Evolutionary conservation across 352 stramenopile genomes (phyloP).

Genomic region (Phytophthora foliorum): DNA sequence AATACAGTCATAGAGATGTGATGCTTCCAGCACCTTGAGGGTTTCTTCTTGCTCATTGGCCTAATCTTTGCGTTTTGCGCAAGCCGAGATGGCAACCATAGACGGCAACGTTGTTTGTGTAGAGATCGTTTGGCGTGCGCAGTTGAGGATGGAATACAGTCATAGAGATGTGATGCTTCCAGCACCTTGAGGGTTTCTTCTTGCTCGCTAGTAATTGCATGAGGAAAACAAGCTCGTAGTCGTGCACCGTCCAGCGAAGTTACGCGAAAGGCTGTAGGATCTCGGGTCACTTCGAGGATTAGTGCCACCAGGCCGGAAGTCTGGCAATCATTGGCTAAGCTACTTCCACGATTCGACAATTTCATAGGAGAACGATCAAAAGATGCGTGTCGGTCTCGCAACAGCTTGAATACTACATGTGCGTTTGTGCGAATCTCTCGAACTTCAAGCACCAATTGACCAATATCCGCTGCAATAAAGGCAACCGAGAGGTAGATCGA

Average conservation of each 20-base stretch:
- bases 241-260: background rate
- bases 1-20: background rate
- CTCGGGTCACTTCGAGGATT: constrained; percentile 7
- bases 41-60: background rate
- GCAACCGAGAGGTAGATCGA: constrained; percentile 6
- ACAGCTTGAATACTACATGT: background rate
- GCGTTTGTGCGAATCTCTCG: constrained; percentile 14
- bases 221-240: constrained; percentile 6
- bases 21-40: background rate
- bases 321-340: background rate
- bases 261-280: constrained; percentile 10
- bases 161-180: background rate
- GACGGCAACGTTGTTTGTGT: background rate
- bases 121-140: background rate
- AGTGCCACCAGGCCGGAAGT: background rate
- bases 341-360: background rate
- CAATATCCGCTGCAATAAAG: constrained; percentile 9
- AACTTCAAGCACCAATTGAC: constrained; percentile 12
- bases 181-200: background rate
- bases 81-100: background rate
- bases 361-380: background rate
- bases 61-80: too few species aligned
- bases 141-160: background rate
- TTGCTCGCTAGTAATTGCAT: background rate
- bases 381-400: constrained; percentile 2